Percentiles rank a stretch among this genome's conserved stretches.
Conservation (phyloP, 1,284 basidiomycete species). For the Neonothopanus nambi region DNA sequence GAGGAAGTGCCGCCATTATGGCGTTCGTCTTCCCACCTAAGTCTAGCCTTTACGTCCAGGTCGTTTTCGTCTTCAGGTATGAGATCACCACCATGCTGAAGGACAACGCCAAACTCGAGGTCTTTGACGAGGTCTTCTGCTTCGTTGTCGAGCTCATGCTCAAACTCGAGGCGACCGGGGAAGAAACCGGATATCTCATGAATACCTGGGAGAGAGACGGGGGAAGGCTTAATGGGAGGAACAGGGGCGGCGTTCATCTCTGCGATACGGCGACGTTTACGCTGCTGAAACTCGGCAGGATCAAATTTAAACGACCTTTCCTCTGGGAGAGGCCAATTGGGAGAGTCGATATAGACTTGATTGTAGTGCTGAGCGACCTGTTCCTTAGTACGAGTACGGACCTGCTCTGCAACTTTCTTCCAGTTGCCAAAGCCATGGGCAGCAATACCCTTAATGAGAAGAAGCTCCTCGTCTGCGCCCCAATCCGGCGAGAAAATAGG, state of each 20-base stretch:
- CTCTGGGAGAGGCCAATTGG: constrained; percentile 81
- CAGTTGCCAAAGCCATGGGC: constrained; percentile 95
- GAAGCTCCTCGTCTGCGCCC: constrained; percentile 98
- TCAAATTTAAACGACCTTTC: constrained; percentile 72
- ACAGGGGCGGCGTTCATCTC: constrained; percentile 57
- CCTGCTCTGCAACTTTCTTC: constrained; percentile 95
- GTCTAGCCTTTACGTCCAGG: constrained; percentile 64
- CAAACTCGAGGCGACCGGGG: constrained; percentile 96
- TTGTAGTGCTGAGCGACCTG: constrained; percentile 94
- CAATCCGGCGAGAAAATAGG: constrained; percentile 95
- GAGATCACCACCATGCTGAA: constrained; percentile 83
- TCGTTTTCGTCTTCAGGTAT: constrained; percentile 77
- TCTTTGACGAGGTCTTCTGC: constrained; percentile 96
- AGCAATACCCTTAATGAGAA: constrained; percentile 89
- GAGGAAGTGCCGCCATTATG: constrained; percentile 29
- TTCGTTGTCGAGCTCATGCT: constrained; percentile 95
- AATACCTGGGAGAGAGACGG: constrained; percentile 91
- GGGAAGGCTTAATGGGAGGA: constrained; percentile 66
- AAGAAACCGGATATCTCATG: constrained; percentile 95
- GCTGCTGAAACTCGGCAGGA: constrained; percentile 80
- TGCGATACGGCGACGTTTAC: constrained; percentile 85
- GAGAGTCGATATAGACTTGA: constrained; percentile 78
- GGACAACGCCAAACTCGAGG: constrained; percentile 90
- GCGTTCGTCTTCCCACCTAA: constrained; percentile 69
- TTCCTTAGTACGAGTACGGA: constrained; percentile 93